A percentile compares a stretch with the other conserved stretches of the same genome.
These are phyloP conservation scores for Ruellia speciosa DNA, from an alignment of 305 asterid genomes.

Conservation along the genomic window DNA sequence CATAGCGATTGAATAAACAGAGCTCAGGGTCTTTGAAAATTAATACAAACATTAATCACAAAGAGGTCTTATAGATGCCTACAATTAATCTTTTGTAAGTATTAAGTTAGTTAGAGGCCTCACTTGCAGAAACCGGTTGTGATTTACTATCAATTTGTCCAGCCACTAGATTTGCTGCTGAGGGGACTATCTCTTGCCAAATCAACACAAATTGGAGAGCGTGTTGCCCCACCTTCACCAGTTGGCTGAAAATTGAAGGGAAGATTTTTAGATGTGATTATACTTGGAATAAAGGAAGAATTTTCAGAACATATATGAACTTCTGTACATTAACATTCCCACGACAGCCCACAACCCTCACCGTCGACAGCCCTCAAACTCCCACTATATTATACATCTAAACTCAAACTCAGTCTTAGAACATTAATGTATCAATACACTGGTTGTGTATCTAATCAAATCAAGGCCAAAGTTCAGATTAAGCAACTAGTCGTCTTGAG, in stretches of 20 bases:
- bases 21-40: no score
- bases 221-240: slow-evolving; percentile 99
- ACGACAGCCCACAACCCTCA: no score
- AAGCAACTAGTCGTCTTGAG: no score
- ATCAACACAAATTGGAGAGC: slow-evolving; percentile 95
- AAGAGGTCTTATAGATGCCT: slow-evolving; percentile 7
- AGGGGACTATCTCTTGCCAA: slow-evolving; percentile 75
- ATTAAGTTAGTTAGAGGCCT: slow-evolving; percentile 33
- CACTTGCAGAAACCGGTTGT: slow-evolving; percentile 87
- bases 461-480: no score
- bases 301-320: slow-evolving; percentile 1
- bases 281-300: slow-evolving; percentile 4
- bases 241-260: slow-evolving; percentile 60
- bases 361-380: no score
- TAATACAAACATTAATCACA: slow-evolving; percentile 4
- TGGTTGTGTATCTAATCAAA: no score
- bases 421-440: no score
- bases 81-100: slow-evolving; percentile 13
- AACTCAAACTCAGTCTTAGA: no score
- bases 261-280: background rate
- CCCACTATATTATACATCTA: no score
- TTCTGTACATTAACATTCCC: no score
- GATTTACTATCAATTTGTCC: slow-evolving; percentile 95
- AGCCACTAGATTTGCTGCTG: slow-evolving; percentile 75
- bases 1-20: no score